Evolutionary conservation across 768 basidiomycete genomes (phyloP), one percentile per base, ranked within the genome.

Genomic region (Kwoniella europaea): DNA sequence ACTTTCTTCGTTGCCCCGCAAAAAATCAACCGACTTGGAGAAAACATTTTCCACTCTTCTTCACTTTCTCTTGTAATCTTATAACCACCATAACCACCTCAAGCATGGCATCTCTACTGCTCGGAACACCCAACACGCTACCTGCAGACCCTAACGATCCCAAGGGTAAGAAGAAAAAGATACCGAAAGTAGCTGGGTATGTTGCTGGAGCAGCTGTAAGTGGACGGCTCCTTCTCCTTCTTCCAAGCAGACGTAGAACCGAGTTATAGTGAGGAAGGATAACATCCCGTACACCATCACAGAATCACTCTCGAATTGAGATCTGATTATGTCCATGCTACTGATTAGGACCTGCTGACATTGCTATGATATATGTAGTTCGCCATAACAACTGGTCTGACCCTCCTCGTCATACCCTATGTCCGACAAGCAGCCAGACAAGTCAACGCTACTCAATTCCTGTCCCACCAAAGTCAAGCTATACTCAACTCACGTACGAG

Each of bases 121-220:
- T 65, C 13, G 68, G 68, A 4, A 15, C 13, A 46, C 56, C 46
- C 18, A 64, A 63, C 12, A 43, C 63, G 12, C 24, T 70, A 29
- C 61, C 68, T 0, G 15, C 56, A 5, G 63, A 59, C 7, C 18
- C 20, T n/a, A 16, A 18, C 20, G 50, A 22, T 56, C 24, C 16
- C 1, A 12, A 56, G 15, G 50, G 54, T 35, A 69, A 74, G 62
- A 73, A 69, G 60, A 70, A 72, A 68, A 68, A 72, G 61, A 74
- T 79, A 20, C 77, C 77, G 3, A 73, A 72, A 65, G 77, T 79
- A 27, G 77, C 77, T 9, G 68, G 76, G 15, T 79, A 79, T 56
- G 77, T 79, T 10, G 65, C 71, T 9, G 77, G 77, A 52, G 77
- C 77, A 43, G 70, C 77, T 50, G 77, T 76, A 59, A 57, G 75